Percentiles rank a stretch among this genome's conserved stretches.
Conservation (phyloP, 2,329 filamentous ascomycete species). For the Pleurostoma richardsiae region DNA sequence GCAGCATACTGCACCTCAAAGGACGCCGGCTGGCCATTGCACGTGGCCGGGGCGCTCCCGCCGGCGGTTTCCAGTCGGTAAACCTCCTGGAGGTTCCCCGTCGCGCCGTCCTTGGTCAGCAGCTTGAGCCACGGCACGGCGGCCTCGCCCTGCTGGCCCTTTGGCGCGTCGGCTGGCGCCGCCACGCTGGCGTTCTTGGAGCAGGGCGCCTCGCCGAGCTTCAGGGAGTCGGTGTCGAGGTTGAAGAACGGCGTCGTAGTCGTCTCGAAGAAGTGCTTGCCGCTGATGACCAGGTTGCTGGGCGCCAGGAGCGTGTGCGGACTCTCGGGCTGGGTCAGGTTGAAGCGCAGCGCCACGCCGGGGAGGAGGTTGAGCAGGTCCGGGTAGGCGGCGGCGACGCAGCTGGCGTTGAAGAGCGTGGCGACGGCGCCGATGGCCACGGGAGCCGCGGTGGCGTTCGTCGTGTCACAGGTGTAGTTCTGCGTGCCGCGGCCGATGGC, state of each 20-base stretch:
- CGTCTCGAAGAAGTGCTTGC: slow-evolving; percentile 77
- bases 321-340: slow-evolving; percentile 36
- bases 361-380: slow-evolving; percentile 62
- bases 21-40: slow-evolving; percentile 53
- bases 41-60: slow-evolving; percentile 69
- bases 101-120: slow-evolving; percentile 38
- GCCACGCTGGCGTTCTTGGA: slow-evolving; percentile 54
- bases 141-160: slow-evolving; percentile 57
- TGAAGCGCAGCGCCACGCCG: slow-evolving; percentile 62
- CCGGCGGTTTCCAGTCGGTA: slow-evolving; percentile 84
- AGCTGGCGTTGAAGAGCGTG: slow-evolving; percentile 82
- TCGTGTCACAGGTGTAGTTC: slow-evolving; percentile 81
- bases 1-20: slow-evolving; percentile 80
- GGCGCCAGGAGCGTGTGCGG: slow-evolving; percentile 37
- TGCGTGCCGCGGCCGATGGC: slow-evolving; percentile 84
- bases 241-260: slow-evolving; percentile 73
- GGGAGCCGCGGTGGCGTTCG: slow-evolving; percentile 56
- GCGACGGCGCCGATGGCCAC: slow-evolving; percentile 69
- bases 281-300: slow-evolving; percentile 59
- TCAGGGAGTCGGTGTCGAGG: slow-evolving; percentile 52
- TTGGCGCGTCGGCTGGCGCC: slow-evolving; percentile 58
- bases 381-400: slow-evolving; percentile 66
- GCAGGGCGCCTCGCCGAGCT: slow-evolving; percentile 57
- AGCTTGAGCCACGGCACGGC: slow-evolving; percentile 73
- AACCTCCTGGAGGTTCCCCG: slow-evolving; percentile 64